phyloP scores from a whole-genome alignment of 768 basidiomycete species.

The Stropharia rugosoannulata region DNA sequence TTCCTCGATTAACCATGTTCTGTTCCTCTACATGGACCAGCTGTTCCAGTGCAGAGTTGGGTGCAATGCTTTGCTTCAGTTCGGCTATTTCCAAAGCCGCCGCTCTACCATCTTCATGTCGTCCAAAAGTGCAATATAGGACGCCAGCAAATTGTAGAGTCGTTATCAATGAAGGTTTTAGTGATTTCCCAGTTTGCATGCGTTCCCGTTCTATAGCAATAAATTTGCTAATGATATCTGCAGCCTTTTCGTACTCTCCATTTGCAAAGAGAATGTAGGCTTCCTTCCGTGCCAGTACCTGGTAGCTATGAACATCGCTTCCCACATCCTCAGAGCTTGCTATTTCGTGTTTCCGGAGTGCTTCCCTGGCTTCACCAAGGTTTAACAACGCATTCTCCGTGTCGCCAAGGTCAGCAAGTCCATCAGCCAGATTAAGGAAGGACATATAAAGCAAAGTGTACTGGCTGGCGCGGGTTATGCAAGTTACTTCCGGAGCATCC shows the following conservation, averaged over 20 bases:
- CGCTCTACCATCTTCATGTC: not conserved
- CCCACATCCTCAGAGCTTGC: not conserved
- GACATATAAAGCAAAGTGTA: no score
- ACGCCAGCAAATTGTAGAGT: not conserved
- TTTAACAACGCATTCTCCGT: no score
- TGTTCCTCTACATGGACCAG: not conserved
- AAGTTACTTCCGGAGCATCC: no score
- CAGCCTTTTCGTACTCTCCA: not conserved
- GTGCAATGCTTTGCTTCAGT: not conserved
- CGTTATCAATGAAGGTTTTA: not conserved
- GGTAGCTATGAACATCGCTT: not conserved
- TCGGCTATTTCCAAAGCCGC: not conserved
- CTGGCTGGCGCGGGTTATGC: no score
- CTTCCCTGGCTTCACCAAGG: no score
- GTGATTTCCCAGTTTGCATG: not conserved
- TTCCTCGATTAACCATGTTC: not conserved
- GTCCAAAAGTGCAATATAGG: not conserved
- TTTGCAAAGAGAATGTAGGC: not conserved
- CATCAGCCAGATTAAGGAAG: no score
- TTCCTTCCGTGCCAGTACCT: not conserved
- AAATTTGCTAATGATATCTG: not conserved
- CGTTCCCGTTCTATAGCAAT: not conserved
- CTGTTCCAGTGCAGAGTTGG: not conserved
- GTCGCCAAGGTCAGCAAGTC: no score
- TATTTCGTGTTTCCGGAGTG: not conserved